A percentile compares a stretch with the other conserved stretches of the same genome.
Conservation (phyloP, 2,329 filamentous ascomycete genomes). For the Apiospora malaysiana region DNA sequence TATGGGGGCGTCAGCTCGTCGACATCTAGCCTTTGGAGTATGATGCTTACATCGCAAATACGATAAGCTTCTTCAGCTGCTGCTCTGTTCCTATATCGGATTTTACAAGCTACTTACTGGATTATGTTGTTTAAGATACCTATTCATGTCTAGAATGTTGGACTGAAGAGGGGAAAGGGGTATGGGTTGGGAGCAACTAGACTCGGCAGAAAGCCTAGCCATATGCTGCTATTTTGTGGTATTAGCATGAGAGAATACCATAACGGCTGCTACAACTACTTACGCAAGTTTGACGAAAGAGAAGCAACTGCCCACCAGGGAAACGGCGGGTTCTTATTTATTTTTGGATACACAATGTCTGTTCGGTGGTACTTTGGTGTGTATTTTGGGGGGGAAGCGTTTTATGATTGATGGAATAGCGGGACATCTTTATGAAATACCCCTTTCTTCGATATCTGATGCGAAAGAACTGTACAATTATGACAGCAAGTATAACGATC, state of each 20-base stretch:
- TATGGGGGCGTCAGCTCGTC: conserved; percentile 8
- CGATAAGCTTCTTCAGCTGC: neutral
- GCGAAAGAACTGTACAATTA: conserved; percentile 14
- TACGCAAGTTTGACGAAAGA: neutral
- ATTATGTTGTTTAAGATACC: neutral
- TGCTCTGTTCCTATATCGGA: neutral
- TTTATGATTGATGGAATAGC: conserved; percentile 17
- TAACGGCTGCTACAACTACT: neutral
- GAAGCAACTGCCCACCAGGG: neutral
- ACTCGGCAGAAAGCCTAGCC: neutral
- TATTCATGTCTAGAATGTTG: neutral
- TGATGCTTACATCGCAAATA: neutral
- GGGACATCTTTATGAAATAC: conserved; percentile 18
- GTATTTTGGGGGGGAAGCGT: neutral
- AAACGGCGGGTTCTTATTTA: neutral
- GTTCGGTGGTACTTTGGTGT: neutral
- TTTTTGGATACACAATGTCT: conserved; percentile 3
- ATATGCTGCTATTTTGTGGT: neutral
- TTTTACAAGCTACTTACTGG: neutral
- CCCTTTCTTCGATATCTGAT: conserved; percentile 17
- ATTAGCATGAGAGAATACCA: neutral
- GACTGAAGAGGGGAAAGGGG: neutral
- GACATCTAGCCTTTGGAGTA: neutral
- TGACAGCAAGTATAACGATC: neutral
- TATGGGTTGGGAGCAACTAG: neutral